These are phyloP conservation scores for Tricholoma matsutake DNA, from an alignment of 768 basidiomycete species.

Conservation along the genomic window DNA sequence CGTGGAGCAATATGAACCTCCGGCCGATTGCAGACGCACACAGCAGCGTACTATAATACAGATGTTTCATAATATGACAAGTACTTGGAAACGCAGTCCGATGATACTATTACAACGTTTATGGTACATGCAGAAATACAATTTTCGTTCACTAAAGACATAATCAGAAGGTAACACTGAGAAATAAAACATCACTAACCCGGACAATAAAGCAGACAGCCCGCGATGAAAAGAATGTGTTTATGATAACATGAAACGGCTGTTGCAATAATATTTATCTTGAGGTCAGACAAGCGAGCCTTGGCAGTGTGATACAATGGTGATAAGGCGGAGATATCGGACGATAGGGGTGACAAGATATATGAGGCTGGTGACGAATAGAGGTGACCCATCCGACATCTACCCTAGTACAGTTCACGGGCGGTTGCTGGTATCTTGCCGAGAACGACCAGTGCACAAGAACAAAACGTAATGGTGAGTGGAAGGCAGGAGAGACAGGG, in stretches of 20 bases:
- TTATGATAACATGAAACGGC: not conserved
- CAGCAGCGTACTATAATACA: not conserved
- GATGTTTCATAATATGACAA: not conserved
- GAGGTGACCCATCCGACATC: not conserved
- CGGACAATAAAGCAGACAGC: not conserved
- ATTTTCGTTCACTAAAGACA: not conserved
- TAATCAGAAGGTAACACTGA: not conserved
- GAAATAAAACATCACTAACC: not conserved
- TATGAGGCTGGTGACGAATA: too few species aligned
- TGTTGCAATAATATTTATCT: not conserved
- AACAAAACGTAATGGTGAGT: constrained; percentile 6
- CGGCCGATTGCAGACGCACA: not conserved
- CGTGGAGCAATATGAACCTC: not conserved
- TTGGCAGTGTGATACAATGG: not conserved
- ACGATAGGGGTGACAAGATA: not conserved
- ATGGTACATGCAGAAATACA: not conserved
- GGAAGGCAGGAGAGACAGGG: constrained; percentile 8
- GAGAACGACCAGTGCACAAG: constrained; percentile 17
- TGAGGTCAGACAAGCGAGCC: not conserved
- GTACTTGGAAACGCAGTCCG: not conserved
- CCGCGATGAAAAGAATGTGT: not conserved
- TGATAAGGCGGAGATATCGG: not conserved
- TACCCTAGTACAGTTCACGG: constrained; percentile 19
- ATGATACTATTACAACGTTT: too few species aligned
- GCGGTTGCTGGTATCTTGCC: constrained; percentile 39